phyloP scores from a whole-genome alignment of 495 filamentous ascomycete species.

The Elaphomyces granulatus region DNA sequence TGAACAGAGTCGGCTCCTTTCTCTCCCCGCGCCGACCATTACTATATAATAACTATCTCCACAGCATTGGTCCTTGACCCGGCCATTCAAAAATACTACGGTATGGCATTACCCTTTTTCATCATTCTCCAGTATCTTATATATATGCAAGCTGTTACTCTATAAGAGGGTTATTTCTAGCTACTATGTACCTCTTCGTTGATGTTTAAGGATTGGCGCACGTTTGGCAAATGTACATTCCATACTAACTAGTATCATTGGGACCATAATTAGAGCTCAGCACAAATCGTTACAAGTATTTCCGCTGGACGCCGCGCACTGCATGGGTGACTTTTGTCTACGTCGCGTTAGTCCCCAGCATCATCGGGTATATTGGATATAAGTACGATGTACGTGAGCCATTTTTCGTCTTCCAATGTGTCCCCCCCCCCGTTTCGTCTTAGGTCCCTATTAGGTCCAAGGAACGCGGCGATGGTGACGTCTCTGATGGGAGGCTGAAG shows the following conservation, averaged over 20 bases:
- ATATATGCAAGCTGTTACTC: no score
- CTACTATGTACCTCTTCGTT: no score
- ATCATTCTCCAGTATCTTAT: slow-evolving; percentile 4
- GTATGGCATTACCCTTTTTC: no score
- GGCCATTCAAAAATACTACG: slow-evolving; percentile 58
- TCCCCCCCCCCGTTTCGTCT: no score
- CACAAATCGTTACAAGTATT: slow-evolving; percentile 82
- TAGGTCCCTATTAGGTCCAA: no score
- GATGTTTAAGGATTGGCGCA: no score
- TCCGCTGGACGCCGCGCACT: slow-evolving; percentile 77
- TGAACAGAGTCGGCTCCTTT: background rate
- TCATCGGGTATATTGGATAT: slow-evolving; percentile 56
- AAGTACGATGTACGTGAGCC: slow-evolving; percentile 59
- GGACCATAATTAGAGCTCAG: slow-evolving; percentile 85
- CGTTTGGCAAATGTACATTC: no score
- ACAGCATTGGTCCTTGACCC: slow-evolving; percentile 56
- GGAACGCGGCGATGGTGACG: background rate
- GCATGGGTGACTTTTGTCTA: slow-evolving; percentile 66
- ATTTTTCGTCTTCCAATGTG: no score
- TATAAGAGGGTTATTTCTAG: no score
- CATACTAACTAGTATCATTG: no score
- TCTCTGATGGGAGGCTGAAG: background rate
- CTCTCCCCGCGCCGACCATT: background rate
- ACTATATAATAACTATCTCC: background rate
- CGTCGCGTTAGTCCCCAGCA: slow-evolving; percentile 50